Conservation (phyloP, 176 grass and related monocot genomes). For the Triticum monococcum region DNA sequence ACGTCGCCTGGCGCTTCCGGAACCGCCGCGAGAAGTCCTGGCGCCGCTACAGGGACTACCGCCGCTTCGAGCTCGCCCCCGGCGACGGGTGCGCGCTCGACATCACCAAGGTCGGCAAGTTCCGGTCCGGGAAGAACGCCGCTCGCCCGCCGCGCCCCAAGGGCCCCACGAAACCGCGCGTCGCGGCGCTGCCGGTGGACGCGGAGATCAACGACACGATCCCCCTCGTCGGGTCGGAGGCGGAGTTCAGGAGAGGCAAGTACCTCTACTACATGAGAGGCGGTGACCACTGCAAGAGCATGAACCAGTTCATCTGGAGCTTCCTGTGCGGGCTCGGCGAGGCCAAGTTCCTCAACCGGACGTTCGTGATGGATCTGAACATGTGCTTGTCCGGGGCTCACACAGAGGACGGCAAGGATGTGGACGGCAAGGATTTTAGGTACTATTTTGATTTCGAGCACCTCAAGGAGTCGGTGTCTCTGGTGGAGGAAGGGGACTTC, state of each 20-base stretch:
- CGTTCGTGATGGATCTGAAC: slow-evolving; percentile 81
- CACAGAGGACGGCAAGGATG: slow-evolving; percentile 69
- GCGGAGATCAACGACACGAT: slow-evolving; percentile 89
- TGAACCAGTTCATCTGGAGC: slow-evolving; percentile 95
- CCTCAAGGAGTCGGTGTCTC: slow-evolving; percentile 62
- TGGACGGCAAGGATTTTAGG: slow-evolving; percentile 85
- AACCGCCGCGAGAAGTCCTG: slow-evolving; percentile 86
- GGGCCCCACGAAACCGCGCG: slow-evolving; percentile 14
- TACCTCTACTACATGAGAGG: slow-evolving; percentile 93
- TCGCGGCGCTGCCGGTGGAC: slow-evolving; percentile 31
- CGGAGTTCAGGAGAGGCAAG: slow-evolving; percentile 66
- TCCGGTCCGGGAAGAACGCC: slow-evolving; percentile 77
- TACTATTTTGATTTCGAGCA: slow-evolving; percentile 98
- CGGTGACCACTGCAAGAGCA: slow-evolving; percentile 94
- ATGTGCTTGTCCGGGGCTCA: slow-evolving; percentile 75
- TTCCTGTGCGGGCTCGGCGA: slow-evolving; percentile 90
- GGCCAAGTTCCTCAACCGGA: slow-evolving; percentile 91
- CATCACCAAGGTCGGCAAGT: slow-evolving; percentile 59
- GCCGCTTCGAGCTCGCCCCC: slow-evolving; percentile 56
- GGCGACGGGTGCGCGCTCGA: slow-evolving; percentile 65
- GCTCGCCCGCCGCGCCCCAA: slow-evolving; percentile 34
- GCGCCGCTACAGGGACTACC: slow-evolving; percentile 87
- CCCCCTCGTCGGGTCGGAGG: slow-evolving; percentile 69
- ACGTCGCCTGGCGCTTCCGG: slow-evolving; percentile 87
- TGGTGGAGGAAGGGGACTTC: slow-evolving; percentile 84